These are phyloP conservation scores for Solanum neorickii DNA, from an alignment of 257 asterid species.

Conservation along the genomic window DNA sequence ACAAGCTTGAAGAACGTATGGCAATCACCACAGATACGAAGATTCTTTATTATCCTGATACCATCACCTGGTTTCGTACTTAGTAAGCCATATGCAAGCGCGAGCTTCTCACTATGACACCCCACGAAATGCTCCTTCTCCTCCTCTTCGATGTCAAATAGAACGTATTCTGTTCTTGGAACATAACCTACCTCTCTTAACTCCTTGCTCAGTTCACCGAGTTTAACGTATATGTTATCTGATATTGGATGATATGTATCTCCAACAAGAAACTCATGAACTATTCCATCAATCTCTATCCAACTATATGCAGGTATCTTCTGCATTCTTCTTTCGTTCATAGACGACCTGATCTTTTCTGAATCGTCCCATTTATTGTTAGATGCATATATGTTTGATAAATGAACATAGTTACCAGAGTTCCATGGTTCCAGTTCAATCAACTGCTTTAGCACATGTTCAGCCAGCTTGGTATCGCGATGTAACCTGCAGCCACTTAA, in stretches of 20 bases:
- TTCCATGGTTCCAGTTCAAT: conserved; percentile 37
- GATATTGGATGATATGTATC: conserved; percentile 29
- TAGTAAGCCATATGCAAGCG: conserved; percentile 33
- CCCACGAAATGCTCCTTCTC: conserved; percentile 32
- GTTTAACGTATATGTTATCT: conserved; percentile 20
- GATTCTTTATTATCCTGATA: conserved; percentile 26
- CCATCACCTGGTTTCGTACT: conserved; percentile 6
- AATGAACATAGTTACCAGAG: conserved; percentile 27
- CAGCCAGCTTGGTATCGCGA: conserved; percentile 33
- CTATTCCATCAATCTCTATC: conserved; percentile 28
- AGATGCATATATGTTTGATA: conserved; percentile 32
- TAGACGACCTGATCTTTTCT: conserved; percentile 15
- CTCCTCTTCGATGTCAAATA: conserved; percentile 39
- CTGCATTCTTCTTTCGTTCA: conserved; percentile 17
- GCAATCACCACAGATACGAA: conserved; percentile 40
- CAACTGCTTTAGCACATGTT: conserved; percentile 21
- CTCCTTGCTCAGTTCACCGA: conserved; percentile 17
- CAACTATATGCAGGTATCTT: conserved; percentile 38
- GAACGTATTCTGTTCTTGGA: conserved; percentile 29
- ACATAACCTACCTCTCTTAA: conserved; percentile 23
- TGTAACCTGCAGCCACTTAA: conserved; percentile 39
- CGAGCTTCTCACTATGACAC: conserved; percentile 39
- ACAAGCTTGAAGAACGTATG: conserved; percentile 23
- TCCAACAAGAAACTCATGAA: conserved; percentile 40
- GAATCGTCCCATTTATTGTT: conserved; percentile 24